Conservation (phyloP, 345 rosid species). For the Adansonia digitata region DNA sequence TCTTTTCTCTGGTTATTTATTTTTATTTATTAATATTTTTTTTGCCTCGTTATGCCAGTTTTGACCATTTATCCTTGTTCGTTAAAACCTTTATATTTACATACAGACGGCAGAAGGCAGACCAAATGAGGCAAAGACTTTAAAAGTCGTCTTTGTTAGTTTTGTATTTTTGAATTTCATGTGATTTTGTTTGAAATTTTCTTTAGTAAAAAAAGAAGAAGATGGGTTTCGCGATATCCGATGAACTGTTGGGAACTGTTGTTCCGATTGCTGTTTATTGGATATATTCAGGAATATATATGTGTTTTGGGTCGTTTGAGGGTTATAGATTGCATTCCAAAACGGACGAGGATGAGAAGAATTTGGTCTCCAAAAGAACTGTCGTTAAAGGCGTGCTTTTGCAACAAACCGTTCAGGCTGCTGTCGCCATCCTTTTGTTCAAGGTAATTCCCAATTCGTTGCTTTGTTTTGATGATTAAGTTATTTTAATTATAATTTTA, state of each 20-base stretch:
- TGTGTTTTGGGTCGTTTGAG: conserved; percentile 44
- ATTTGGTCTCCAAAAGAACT: conserved; percentile 59
- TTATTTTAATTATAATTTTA: neutral
- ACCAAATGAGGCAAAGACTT: too few relatives aligned
- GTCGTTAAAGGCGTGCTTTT: conserved; percentile 79
- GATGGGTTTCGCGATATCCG: conserved; percentile 37
- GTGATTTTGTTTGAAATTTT: neutral
- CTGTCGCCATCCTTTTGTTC: conserved; percentile 68
- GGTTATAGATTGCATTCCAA: conserved; percentile 68
- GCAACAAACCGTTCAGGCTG: conserved; percentile 72
- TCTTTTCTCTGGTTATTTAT: neutral
- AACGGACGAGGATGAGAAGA: conserved; percentile 70
- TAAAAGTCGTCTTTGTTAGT: neutral
- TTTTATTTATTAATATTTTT: too few relatives aligned
- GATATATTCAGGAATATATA: conserved; percentile 74
- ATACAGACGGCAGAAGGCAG: neutral
- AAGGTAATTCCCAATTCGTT: conserved; percentile 28
- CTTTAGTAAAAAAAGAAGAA: neutral
- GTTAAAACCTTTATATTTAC: neutral
- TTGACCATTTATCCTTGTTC: neutral
- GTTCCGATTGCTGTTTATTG: conserved; percentile 72
- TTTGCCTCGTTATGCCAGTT: neutral
- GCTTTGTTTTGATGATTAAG: neutral
- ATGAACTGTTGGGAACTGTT: conserved; percentile 75
- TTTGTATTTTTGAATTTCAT: neutral